Evolutionary conservation across 2,329 filamentous ascomycete species (phyloP), one percentile per base, ranked within the genome.

Genomic region (Aureobasidium sp.): DNA sequence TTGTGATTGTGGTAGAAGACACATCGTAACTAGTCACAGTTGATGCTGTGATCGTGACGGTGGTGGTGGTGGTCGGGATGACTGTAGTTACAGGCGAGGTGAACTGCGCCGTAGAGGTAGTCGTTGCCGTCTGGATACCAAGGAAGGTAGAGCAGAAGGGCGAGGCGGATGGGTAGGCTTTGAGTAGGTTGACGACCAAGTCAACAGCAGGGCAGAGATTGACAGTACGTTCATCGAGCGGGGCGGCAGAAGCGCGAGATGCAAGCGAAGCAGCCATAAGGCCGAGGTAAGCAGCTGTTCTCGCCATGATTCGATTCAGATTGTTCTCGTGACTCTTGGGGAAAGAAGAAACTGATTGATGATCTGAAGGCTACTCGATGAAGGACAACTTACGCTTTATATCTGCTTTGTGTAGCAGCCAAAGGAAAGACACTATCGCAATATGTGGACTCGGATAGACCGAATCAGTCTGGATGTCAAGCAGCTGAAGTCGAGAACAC

Each of bases 251-350:
- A 17, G 29, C 13, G 17, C n/a, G 24, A 56, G 20, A 24, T 27
- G 36, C 20, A 24, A 36, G n/a, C 17, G n/a, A 51, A 24, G 27
- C 48, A 24, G 36, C 36, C 52, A 56, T 13, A 15, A 55, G 79
- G 74, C 12, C 81, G 76, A 0, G 72, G 29, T 50, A 50, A 50
- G 29, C 47, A 34, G 29, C 26, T 27, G 12, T 34, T n/a, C 6
- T 50, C 27, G 47, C 47, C 47, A 50, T 50, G 27, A 34, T 50
- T 20, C 41, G 20, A 12, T 5, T 44, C 8, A 5, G n/a, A 10
- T 24, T 44, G n/a, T 44, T 24, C 41, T 44, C 20, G 41, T 24
- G 8, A 12, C 20, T 8, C 15, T 44, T 20, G 41, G 10, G n/a
- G 41, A 24, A 43, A 44, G 41, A 24, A 44, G n/a, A 44, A 2